Evolutionary conservation across 2,329 filamentous ascomycete species (phyloP).

Genomic region (Colletotrichum spaethianum): DNA sequence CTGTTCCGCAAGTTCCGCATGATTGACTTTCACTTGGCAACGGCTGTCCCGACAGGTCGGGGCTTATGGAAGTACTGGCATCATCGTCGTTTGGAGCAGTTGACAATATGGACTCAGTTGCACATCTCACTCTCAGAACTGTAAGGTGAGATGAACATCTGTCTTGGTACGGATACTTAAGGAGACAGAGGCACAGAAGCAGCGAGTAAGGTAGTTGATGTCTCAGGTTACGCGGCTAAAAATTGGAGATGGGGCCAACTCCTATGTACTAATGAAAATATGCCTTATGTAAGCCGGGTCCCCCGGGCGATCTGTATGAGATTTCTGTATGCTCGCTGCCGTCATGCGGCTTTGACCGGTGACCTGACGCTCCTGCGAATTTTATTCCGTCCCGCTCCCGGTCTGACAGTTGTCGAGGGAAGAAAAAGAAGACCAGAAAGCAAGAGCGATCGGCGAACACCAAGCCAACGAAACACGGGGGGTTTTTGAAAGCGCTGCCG

Average conservation of each 20-base stretch:
- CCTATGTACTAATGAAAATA: not conserved
- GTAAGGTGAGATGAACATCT: conserved; percentile 4
- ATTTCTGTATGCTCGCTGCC: conserved; percentile 15
- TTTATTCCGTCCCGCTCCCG: conserved; percentile 22
- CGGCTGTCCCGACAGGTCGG: conserved; percentile 9
- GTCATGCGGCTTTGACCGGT: conserved; percentile 3
- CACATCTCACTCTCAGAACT: not conserved
- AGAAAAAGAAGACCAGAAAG: not conserved
- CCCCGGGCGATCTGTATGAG: conserved; percentile 15
- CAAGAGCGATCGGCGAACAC: conserved; percentile 5
- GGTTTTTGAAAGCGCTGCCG: not conserved
- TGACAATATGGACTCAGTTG: not conserved
- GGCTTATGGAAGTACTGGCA: not conserved
- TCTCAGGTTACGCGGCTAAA: conserved; percentile 34
- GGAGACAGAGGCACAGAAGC: not conserved
- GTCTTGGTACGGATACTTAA: conserved; percentile 7
- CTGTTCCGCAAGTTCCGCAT: conserved; percentile 1
- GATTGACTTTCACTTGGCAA: conserved; percentile 32
- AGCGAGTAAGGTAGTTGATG: conserved; percentile 7
- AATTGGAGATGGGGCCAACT: conserved; percentile 2
- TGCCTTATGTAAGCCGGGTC: conserved; percentile 24
- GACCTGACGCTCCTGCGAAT: conserved; percentile 20
- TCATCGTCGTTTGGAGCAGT: not conserved
- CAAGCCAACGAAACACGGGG: not conserved
- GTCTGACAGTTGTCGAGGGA: conserved; percentile 15